Conservation (phyloP, 1,139 yeast species). For the Saccharomyces pastorianus region DNA sequence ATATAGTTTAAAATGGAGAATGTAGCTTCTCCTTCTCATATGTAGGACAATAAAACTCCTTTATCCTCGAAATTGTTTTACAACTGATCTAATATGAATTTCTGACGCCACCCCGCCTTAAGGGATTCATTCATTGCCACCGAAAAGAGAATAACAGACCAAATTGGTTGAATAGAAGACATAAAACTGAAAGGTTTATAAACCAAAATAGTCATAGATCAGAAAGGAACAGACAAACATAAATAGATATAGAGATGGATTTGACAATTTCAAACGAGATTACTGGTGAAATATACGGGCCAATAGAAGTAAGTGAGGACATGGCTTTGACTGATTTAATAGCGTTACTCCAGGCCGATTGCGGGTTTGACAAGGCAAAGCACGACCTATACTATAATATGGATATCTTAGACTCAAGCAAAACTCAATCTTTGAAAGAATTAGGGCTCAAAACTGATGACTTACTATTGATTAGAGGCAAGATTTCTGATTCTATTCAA, state of each 20-base stretch:
- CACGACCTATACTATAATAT: constrained; percentile 47
- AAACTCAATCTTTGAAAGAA: constrained; percentile 37
- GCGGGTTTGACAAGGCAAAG: constrained; percentile 41
- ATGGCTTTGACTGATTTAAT: constrained; percentile 60
- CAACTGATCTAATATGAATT: background rate
- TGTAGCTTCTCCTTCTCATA: background rate
- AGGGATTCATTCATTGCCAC: background rate
- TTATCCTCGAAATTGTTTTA: background rate
- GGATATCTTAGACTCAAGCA: constrained; percentile 34
- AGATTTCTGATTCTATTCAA: constrained; percentile 10
- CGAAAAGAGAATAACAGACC: background rate
- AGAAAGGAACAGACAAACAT: background rate
- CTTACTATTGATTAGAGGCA: constrained; percentile 40
- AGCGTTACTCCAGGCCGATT: constrained; percentile 73
- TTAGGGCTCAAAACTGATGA: constrained; percentile 51
- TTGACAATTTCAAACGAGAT: constrained; percentile 27
- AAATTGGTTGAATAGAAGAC: background rate
- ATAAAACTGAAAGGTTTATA: background rate
- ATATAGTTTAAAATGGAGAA: background rate
- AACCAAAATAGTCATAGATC: background rate
- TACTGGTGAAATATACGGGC: constrained; percentile 26
- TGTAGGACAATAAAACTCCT: background rate
- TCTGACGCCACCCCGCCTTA: background rate
- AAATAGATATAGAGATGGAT: constrained; percentile 15
- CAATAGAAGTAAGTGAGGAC: constrained; percentile 43